Conservation (phyloP, 2,329 filamentous ascomycete genomes). For the Arachnopeziza araneosa region DNA sequence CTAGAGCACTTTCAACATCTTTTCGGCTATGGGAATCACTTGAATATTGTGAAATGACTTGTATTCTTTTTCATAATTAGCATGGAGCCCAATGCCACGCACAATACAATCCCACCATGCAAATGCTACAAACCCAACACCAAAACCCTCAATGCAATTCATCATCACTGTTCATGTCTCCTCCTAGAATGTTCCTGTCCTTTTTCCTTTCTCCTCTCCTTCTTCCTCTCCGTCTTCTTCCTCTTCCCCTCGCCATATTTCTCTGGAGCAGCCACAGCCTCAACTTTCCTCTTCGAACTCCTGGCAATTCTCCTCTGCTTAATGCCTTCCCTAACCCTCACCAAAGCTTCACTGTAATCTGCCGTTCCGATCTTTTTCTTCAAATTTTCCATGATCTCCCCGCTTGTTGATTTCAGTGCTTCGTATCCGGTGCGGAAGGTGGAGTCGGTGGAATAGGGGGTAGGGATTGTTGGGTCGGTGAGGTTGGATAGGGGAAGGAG, state of each 20-base stretch:
- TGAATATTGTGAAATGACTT: no score
- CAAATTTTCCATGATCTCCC: constrained; percentile 73
- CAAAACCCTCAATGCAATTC: neutral
- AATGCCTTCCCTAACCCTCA: constrained; percentile 68
- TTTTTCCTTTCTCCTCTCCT: constrained; percentile 73
- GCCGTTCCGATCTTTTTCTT: constrained; percentile 80
- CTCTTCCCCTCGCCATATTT: constrained; percentile 72
- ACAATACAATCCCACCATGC: neutral
- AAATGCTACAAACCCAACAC: neutral
- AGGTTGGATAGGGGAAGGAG: constrained; percentile 73
- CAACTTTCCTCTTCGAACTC: constrained; percentile 80
- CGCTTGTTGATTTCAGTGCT: constrained; percentile 62
- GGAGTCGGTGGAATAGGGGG: constrained; percentile 66
- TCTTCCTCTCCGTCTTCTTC: constrained; percentile 79
- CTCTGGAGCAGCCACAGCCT: constrained; percentile 78
- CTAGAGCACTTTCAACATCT: no score
- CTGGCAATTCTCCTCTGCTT: constrained; percentile 66
- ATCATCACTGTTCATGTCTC: constrained; percentile 21
- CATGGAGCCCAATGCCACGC: no score
- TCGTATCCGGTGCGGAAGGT: constrained; percentile 65
- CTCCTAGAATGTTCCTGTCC: constrained; percentile 58
- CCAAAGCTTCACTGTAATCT: constrained; percentile 68
- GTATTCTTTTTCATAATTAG: no score
- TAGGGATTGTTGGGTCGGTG: constrained; percentile 70
- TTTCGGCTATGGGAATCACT: no score